These are phyloP conservation scores for Anisodus acutangulus DNA, from an alignment of 257 asterid species.

Conservation along the genomic window DNA sequence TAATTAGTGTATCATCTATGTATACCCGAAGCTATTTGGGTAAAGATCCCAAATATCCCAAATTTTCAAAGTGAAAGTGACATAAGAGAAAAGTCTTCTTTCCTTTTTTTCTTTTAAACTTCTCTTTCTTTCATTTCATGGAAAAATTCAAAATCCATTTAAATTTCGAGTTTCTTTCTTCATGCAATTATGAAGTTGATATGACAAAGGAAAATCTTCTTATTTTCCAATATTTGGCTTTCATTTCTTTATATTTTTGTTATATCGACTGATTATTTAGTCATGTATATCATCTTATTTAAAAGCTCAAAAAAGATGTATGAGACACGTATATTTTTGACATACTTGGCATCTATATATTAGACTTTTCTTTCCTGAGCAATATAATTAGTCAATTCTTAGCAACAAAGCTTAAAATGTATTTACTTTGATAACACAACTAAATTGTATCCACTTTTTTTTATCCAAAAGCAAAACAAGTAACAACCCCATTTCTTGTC, in stretches of 20 bases:
- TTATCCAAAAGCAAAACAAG: neutral
- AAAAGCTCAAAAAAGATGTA: neutral
- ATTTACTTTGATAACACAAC: neutral
- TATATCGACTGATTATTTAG: neutral
- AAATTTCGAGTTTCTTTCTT: constrained; percentile 20
- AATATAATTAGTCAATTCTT: neutral
- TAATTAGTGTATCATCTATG: too few species aligned
- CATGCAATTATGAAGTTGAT: constrained; percentile 23
- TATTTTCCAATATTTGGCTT: neutral
- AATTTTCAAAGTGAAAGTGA: too few species aligned
- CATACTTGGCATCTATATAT: neutral
- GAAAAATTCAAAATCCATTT: neutral
- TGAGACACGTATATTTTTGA: neutral
- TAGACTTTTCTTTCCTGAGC: neutral
- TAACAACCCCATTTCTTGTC: neutral
- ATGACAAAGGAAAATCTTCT: neutral
- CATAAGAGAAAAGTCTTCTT: neutral
- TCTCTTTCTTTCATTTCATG: neutral
- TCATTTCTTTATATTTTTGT: neutral
- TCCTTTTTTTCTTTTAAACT: neutral
- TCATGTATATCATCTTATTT: neutral
- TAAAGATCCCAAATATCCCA: too few species aligned
- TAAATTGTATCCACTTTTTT: neutral
- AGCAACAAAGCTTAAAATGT: neutral
- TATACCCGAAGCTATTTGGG: too few species aligned